Base-by-base conservation (phyloP, 306 rosid species). In the Lotus japonicus region DNA sequence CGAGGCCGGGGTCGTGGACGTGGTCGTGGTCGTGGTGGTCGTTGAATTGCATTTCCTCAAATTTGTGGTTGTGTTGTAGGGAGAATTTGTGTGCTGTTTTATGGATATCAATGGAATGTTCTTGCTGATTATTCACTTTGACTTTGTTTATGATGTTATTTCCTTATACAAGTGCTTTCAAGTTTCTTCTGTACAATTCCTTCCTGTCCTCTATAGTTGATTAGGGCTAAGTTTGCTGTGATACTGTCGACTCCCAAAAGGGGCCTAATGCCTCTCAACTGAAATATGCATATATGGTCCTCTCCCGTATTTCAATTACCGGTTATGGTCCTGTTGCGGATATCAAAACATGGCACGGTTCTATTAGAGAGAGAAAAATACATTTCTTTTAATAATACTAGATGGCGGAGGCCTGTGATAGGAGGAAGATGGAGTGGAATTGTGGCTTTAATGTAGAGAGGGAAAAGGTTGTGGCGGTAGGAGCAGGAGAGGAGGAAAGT, bases 1-100 rank as follows among this genome's bases (percentile, higher is more conserved):
- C 84, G 97, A 0, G 95, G 97, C 0, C 83, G 96, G 2, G 97
- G 97, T 1, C 94, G 96, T 9, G 96, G 97, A 0, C 90, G 94
- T 0, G 92, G 97, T 0, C 96, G 97, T n/a, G 97, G 92, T 0
- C 97, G 96, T 14, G 92, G 88, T 4, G 92, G 88, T 4, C 84
- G 88, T 68, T 82, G 72, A 84, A 69, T 55, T 49, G 58, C 71
- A 36, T 41, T 19, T 55, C 71, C 16, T 63, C 66, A 52, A 58
- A 74, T 82, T 81, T 80, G n/a, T 49, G 78, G 79, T 73, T 86
- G 81, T 65, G 78, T 80, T 73, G 78, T 79, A 77, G 82, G 86
- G 54, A 49, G 62, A 54, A 58, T 73, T 83, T 76, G 43, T 72
- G 44, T 71, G 59, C 33, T 31, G 80, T 71, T 61, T 46, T 69